Evolutionary conservation across 1,284 basidiomycete species (phyloP).

Genomic region (Malassezia japonica): DNA sequence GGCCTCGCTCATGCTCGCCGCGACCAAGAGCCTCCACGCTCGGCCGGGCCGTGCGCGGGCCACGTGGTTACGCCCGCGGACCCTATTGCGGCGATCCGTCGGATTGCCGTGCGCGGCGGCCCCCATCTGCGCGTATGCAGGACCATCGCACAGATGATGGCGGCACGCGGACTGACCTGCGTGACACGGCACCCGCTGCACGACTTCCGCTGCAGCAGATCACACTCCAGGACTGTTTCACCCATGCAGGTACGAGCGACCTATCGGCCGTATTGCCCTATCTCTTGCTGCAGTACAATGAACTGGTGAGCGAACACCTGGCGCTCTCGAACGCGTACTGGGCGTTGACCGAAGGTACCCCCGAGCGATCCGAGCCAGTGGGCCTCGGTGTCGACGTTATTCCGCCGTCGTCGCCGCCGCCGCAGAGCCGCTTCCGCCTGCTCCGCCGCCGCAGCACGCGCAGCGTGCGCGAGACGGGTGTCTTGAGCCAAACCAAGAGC

Average conservation of each 20-base stretch:
- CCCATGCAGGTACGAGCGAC: slow-evolving; percentile 5
- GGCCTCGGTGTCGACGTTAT: slow-evolving; percentile 9
- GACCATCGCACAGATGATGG: not conserved
- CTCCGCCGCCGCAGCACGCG: slow-evolving; percentile 11
- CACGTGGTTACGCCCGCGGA: no score
- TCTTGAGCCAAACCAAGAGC: not conserved
- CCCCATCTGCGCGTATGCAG: no score
- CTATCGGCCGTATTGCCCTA: not conserved
- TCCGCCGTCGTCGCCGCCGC: not conserved
- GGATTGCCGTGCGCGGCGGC: no score
- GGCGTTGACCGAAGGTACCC: not conserved
- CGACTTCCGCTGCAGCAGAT: not conserved
- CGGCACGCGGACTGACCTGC: not conserved
- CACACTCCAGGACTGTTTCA: not conserved
- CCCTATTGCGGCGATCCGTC: no score
- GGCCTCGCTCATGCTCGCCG: no score
- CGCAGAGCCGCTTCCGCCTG: slow-evolving; percentile 4
- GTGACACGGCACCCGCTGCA: not conserved
- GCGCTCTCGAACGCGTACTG: not conserved
- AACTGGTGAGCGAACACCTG: slow-evolving; percentile 1
- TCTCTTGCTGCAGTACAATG: slow-evolving; percentile 11
- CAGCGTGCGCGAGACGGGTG: not conserved
- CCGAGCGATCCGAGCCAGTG: not conserved
- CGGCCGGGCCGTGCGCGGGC: slow-evolving; percentile 4
- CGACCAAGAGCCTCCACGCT: not conserved